phyloP scores from a whole-genome alignment of 2,329 filamentous ascomycete species.

The Arthrinium puccinioides region DNA sequence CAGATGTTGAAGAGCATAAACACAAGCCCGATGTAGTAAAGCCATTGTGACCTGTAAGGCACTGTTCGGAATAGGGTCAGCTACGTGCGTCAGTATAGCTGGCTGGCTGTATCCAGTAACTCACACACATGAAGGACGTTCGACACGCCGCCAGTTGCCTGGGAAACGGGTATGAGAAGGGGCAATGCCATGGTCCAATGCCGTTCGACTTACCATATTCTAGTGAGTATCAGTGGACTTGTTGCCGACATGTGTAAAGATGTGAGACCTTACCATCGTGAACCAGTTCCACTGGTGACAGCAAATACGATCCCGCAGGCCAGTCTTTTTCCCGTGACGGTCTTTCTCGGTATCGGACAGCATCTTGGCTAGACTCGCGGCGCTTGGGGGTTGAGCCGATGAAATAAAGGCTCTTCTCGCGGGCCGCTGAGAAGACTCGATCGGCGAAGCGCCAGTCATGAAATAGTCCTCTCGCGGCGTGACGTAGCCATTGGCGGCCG shows the following conservation, averaged over 20 bases:
- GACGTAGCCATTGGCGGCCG: constrained; percentile 17
- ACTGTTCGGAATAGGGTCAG: no score
- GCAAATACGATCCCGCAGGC: constrained; percentile 42
- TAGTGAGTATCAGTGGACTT: constrained; percentile 3
- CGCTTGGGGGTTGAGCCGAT: constrained; percentile 9
- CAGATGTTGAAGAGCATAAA: constrained; percentile 58
- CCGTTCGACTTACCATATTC: constrained; percentile 22
- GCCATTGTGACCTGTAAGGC: constrained; percentile 46
- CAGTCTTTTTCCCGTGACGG: constrained; percentile 23
- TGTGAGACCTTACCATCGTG: constrained; percentile 38
- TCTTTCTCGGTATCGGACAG: constrained; percentile 23
- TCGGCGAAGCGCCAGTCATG: constrained; percentile 8
- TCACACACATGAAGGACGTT: constrained; percentile 48
- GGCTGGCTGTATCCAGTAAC: no score
- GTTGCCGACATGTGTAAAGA: background rate
- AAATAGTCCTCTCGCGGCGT: constrained; percentile 19
- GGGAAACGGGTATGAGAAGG: constrained; percentile 7
- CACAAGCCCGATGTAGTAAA: constrained; percentile 50
- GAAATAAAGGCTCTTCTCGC: constrained; percentile 9
- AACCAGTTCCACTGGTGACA: constrained; percentile 70
- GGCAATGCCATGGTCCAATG: background rate
- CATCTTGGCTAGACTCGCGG: constrained; percentile 24
- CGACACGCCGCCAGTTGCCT: constrained; percentile 50
- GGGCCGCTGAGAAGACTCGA: constrained; percentile 5
- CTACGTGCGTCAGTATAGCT: no score